These are phyloP conservation scores for Rhizopogon vinicolor DNA, from an alignment of 768 basidiomycete genomes.

Conservation along the genomic window DNA sequence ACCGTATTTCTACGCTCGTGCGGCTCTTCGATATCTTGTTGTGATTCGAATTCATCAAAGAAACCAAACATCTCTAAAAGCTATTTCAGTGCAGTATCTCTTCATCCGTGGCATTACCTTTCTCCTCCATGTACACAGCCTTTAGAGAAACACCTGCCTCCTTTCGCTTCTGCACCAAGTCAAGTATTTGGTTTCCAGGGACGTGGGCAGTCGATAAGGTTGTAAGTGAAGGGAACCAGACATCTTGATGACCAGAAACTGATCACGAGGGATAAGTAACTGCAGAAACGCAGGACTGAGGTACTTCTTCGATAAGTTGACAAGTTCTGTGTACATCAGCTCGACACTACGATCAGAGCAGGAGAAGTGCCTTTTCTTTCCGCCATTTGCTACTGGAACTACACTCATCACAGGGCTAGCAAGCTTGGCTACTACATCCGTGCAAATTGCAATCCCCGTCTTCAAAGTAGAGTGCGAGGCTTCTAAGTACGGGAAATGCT, in stretches of 20 bases:
- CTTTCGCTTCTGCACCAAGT: constrained; percentile 39
- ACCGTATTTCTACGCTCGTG: neutral
- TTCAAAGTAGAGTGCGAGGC: constrained; percentile 50
- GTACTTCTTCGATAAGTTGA: constrained; percentile 32
- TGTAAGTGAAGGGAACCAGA: constrained; percentile 47
- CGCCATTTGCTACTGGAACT: constrained; percentile 8
- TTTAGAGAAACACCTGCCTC: constrained; percentile 42
- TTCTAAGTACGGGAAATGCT: constrained; percentile 29
- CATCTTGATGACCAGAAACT: neutral
- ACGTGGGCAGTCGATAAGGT: constrained; percentile 44
- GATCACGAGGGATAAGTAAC: constrained; percentile 7
- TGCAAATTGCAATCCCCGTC: constrained; percentile 40
- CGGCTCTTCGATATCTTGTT: constrained; percentile 19
- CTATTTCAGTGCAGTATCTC: constrained; percentile 45
- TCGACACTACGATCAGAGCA: constrained; percentile 22
- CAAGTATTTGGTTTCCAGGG: constrained; percentile 34
- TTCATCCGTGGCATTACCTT: constrained; percentile 32
- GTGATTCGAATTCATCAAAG: constrained; percentile 37
- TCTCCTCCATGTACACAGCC: constrained; percentile 39
- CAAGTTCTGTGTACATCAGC: constrained; percentile 42
- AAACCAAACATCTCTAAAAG: constrained; percentile 48
- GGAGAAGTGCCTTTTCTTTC: too few species aligned
- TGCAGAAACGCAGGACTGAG: constrained; percentile 24
- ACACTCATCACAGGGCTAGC: constrained; percentile 10
- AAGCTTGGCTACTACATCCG: constrained; percentile 42